Evolutionary conservation across 2,329 filamentous ascomycete genomes (phyloP).

Genomic region (Neurospora sp.): DNA sequence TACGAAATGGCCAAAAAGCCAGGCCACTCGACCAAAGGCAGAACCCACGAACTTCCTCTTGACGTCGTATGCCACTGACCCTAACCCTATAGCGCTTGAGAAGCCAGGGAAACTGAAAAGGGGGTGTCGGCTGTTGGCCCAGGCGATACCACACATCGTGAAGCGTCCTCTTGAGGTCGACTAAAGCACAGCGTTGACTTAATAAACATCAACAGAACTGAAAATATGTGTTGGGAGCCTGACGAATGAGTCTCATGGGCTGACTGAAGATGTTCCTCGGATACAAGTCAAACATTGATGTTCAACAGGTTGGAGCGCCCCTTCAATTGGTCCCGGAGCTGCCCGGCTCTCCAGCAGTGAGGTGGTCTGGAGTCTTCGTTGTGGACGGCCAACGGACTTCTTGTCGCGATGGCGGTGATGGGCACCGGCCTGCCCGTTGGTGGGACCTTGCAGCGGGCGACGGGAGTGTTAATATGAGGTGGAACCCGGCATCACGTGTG

Average conservation of each 20-base stretch:
- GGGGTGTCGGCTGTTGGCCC: not conserved
- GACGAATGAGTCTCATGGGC: not conserved
- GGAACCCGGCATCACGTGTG: not conserved
- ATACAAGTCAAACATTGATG: not conserved
- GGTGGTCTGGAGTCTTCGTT: not conserved
- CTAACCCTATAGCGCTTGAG: not conserved
- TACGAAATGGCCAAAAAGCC: not conserved
- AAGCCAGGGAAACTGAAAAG: not conserved
- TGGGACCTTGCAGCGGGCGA: not conserved
- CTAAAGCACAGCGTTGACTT: not conserved
- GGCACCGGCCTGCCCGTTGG: not conserved
- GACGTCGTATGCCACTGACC: not conserved
- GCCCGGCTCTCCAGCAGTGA: not conserved
- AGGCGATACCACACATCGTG: not conserved
- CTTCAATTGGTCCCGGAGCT: not conserved
- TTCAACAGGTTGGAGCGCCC: not conserved
- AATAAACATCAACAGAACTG: not conserved
- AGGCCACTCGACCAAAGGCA: not conserved
- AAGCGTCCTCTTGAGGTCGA: not conserved
- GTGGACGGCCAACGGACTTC: not conserved
- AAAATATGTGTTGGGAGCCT: not conserved
- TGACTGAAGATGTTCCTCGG: not conserved
- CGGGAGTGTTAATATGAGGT: not conserved
- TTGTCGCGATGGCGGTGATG: slow-evolving; percentile 2
- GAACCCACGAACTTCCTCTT: not conserved